A percentile compares a stretch with the other conserved stretches of the same genome.
Conservation (phyloP, 148 eudicot genomes). For the Hydrangea macrophylla region DNA sequence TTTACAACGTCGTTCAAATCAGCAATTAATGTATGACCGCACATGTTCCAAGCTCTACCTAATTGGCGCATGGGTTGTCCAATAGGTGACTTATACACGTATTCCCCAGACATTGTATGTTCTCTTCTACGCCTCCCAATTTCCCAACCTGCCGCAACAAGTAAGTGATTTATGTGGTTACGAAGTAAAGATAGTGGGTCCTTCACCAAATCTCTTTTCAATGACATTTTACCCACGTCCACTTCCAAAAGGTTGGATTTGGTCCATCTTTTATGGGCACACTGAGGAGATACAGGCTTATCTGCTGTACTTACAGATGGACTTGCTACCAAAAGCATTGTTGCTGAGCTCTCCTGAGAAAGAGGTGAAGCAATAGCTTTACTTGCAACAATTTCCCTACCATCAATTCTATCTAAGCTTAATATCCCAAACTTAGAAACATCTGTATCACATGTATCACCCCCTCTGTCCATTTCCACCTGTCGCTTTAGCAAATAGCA, state of each 20-base stretch:
- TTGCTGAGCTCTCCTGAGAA: constrained; percentile 78
- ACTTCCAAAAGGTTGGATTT: constrained; percentile 33
- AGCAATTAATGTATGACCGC: constrained; percentile 57
- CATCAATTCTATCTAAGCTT: constrained; percentile 44
- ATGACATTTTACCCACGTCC: constrained; percentile 32
- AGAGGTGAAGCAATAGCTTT: constrained; percentile 64
- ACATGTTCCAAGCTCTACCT: constrained; percentile 65
- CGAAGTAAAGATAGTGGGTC: constrained; percentile 75
- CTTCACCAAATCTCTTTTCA: constrained; percentile 39
- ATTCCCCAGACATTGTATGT: constrained; percentile 53
- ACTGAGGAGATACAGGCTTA: constrained; percentile 26
- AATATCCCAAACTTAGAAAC: constrained; percentile 30
- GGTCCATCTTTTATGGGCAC: constrained; percentile 33
- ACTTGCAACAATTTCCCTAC: constrained; percentile 45
- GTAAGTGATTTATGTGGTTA: constrained; percentile 47
- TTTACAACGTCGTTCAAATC: constrained; percentile 24
- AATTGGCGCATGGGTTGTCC: constrained; percentile 73
- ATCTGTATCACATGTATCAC: constrained; percentile 22
- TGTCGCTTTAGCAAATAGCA: constrained; percentile 53
- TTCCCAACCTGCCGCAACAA: constrained; percentile 72
- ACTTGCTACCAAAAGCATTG: constrained; percentile 39
- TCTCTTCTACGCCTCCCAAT: constrained; percentile 65
- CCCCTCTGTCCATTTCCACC: constrained; percentile 26
- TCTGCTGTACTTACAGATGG: constrained; percentile 23
- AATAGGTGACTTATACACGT: constrained; percentile 59